A percentile compares a stretch with the other conserved stretches of the same genome.
phyloP scores from a whole-genome alignment of 768 basidiomycete genomes.

The Tephrocybe sp. region DNA sequence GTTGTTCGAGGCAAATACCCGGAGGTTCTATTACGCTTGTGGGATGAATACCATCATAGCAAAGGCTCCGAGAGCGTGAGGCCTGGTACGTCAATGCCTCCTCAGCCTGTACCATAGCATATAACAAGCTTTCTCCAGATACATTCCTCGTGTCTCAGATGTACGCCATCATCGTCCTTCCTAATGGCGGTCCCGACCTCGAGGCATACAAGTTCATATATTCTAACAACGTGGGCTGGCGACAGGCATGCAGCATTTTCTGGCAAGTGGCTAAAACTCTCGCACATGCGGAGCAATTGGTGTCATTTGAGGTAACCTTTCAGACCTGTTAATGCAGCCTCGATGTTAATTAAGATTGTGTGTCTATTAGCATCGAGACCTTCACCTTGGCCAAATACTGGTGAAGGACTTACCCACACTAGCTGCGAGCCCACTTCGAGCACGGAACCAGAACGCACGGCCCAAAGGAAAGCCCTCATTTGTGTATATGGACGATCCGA shows the following conservation, averaged over 20 bases:
- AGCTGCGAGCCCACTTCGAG: constrained; percentile 27
- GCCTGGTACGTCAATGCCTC: constrained; percentile 53
- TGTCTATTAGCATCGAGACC: constrained; percentile 81
- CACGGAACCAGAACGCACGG: constrained; percentile 31
- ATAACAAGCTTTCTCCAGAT: constrained; percentile 40
- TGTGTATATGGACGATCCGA: constrained; percentile 60
- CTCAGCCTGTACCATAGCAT: constrained; percentile 1
- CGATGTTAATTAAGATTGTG: background rate
- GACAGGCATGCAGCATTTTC: constrained; percentile 83
- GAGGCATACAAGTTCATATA: constrained; percentile 76
- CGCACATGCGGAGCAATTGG: constrained; percentile 73
- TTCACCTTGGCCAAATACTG: constrained; percentile 98
- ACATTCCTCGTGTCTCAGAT: constrained; percentile 71
- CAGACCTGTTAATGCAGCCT: background rate
- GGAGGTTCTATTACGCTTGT: constrained; percentile 67
- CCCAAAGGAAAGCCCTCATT: constrained; percentile 21
- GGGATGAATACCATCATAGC: constrained; percentile 80
- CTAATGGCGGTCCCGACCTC: constrained; percentile 88
- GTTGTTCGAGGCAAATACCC: constrained; percentile 89
- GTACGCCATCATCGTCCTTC: constrained; percentile 88
- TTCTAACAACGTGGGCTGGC: constrained; percentile 65
- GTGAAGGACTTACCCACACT: constrained; percentile 51
- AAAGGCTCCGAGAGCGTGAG: constrained; percentile 83
- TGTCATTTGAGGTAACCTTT: constrained; percentile 79
- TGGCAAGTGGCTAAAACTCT: constrained; percentile 86